phyloP scores from a whole-genome alignment of 2,329 filamentous ascomycete species.

The Claviceps sp. region DNA sequence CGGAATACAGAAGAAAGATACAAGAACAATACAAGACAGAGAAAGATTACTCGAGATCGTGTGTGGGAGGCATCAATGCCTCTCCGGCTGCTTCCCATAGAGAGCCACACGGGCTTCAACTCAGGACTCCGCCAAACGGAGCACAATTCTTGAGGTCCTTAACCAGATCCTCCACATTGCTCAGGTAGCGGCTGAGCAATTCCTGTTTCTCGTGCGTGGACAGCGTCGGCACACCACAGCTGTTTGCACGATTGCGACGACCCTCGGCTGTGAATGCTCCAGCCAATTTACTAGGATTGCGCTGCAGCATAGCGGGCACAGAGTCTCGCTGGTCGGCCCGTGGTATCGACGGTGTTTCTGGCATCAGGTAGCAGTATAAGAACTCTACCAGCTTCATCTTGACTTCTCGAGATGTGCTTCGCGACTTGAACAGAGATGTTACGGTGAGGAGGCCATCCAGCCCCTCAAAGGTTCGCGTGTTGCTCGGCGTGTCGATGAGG shows the following conservation, averaged over 20 bases:
- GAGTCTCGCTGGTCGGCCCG: constrained; percentile 31
- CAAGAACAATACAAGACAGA: not conserved
- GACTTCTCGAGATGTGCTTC: constrained; percentile 72
- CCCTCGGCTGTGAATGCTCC: constrained; percentile 35
- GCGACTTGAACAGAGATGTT: constrained; percentile 83
- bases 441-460: constrained; percentile 86
- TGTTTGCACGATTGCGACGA: constrained; percentile 20
- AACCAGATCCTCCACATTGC: constrained; percentile 73
- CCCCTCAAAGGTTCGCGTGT: constrained; percentile 82
- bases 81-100: no score
- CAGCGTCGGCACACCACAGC: constrained; percentile 33
- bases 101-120: not conserved
- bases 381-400: constrained; percentile 97
- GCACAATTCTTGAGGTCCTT: constrained; percentile 70
- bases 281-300: constrained; percentile 55
- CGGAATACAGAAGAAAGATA: not conserved
- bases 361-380: constrained; percentile 97
- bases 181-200: constrained; percentile 63
- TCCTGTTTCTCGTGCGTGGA: constrained; percentile 72
- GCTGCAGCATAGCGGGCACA: constrained; percentile 42
- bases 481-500: constrained; percentile 71
- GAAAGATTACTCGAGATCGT: no score
- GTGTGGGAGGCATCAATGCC: no score
- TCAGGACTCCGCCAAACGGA: constrained; percentile 52
- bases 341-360: constrained; percentile 55